Conservation (phyloP, 345 rosid species). For the Populus ilicifolia region DNA sequence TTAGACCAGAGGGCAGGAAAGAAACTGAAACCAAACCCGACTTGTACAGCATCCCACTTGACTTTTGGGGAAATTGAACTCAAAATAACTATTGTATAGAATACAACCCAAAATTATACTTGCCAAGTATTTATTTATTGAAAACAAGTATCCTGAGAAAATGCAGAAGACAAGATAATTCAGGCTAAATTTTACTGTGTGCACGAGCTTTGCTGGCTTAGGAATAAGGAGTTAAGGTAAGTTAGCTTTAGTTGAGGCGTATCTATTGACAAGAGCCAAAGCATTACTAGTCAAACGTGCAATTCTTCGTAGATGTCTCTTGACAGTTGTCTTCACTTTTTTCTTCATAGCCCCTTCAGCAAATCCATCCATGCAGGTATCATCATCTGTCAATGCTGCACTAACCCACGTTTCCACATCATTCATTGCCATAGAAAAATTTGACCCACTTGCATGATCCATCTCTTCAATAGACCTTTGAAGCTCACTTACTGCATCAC, state of each 20-base stretch:
- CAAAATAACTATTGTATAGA: neutral
- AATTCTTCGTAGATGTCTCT: slow-evolving; percentile 36
- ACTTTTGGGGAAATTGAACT: neutral
- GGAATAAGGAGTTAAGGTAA: neutral
- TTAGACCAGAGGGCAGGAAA: neutral
- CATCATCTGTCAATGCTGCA: slow-evolving; percentile 52
- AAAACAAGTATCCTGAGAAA: neutral
- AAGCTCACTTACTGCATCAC: slow-evolving; percentile 48
- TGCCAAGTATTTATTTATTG: neutral
- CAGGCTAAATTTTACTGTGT: neutral
- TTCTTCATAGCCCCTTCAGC: neutral
- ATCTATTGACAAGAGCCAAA: slow-evolving; percentile 45
- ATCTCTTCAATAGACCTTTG: slow-evolving; percentile 47
- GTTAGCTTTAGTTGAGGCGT: slow-evolving; percentile 27
- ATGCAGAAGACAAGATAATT: neutral
- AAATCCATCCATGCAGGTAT: slow-evolving; percentile 53
- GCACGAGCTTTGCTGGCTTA: neutral
- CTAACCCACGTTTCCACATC: slow-evolving; percentile 62
- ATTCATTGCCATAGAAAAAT: slow-evolving; percentile 17
- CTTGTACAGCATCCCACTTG: neutral
- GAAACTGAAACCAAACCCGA: neutral
- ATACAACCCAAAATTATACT: neutral
- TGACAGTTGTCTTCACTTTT: slow-evolving; percentile 31
- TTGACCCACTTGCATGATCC: neutral
- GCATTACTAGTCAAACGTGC: slow-evolving; percentile 58